Base-by-base conservation (phyloP, 305 asterid species). In the Rubia tinctorum region DNA sequence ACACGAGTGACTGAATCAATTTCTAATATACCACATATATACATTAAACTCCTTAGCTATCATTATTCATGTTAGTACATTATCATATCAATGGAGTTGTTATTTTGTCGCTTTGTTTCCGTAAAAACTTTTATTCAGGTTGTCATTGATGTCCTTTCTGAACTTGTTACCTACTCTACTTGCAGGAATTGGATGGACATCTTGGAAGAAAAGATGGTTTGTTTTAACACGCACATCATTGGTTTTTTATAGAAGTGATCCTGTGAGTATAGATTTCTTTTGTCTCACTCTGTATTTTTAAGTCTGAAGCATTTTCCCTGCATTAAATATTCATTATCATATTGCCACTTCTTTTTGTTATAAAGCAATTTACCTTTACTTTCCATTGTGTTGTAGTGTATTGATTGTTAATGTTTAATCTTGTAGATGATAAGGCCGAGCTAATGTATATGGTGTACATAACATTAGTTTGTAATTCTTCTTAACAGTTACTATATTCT, bases 201-300 rank as follows among this genome's bases (percentile, higher is more conserved):
- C 99, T 56, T 95, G 99, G 99, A 93, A 95, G 90, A 95, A 95
- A 84, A 91, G 98, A 86, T 95, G 99, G 99, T 95, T 95, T 79
- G 83, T 95, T 81, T 83, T 95, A 84, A 95, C 99, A 45, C 92
- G 89, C 43, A 95, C 99, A 58, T 93, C 99, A 75, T 85, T 95
- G 89, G 99, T 95, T 80, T 95, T 95, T 95, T 91, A 89, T 77
- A 91, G 99, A 83, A 95, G 89, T 81, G 99, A 95, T 82, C 99
- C 99, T 47, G 99, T 95, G 86, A 88, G 97, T 86, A 60, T 70
- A 69, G 23, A 30, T 37, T 27, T 37, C 58, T 66, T 22, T 6
- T 11, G 11, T 30, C 20, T 6, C 3, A 39, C 34, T 11, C 60
- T n/a, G 11, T 12, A 13, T 45, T 27, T 5, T 51, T 4, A 37